Evolutionary conservation across 2,329 filamentous ascomycete species (phyloP).

Genomic region (Pestalotiopsis sp.): DNA sequence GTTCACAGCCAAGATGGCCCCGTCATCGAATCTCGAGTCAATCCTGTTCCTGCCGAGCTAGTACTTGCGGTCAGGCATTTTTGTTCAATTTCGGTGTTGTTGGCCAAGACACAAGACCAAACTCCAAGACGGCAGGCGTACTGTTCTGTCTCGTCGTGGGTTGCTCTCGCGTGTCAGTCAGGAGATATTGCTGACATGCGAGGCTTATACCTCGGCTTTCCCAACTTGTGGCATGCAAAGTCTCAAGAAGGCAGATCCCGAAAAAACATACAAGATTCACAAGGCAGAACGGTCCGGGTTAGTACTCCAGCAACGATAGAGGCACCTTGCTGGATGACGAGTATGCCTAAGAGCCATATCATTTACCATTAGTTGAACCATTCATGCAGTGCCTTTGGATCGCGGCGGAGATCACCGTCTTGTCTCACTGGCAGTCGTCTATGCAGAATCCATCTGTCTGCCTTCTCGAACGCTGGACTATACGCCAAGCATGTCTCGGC

Average conservation of each 20-base stretch:
- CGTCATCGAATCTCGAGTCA: neutral
- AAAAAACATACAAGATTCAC: neutral
- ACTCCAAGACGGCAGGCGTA: conserved; percentile 6
- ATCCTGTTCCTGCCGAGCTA: neutral
- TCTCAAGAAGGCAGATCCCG: neutral
- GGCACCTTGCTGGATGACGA: neutral
- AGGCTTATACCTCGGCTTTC: neutral
- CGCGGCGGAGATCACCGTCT: neutral
- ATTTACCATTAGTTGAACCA: neutral
- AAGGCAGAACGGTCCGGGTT: neutral
- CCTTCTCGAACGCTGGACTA: neutral
- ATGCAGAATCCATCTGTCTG: neutral
- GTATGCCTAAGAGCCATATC: neutral
- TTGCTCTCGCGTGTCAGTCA: neutral
- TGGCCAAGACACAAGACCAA: neutral
- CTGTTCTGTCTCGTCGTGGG: neutral
- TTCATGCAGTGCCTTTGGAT: neutral
- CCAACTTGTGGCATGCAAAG: neutral
- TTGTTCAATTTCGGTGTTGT: neutral
- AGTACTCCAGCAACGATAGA: neutral
- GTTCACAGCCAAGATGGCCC: neutral
- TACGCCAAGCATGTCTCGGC: neutral
- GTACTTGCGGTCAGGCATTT: neutral
- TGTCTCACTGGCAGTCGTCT: neutral
- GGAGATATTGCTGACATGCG: neutral